phyloP scores from a whole-genome alignment of 306 rosid species.

The Luffa acutangula region DNA sequence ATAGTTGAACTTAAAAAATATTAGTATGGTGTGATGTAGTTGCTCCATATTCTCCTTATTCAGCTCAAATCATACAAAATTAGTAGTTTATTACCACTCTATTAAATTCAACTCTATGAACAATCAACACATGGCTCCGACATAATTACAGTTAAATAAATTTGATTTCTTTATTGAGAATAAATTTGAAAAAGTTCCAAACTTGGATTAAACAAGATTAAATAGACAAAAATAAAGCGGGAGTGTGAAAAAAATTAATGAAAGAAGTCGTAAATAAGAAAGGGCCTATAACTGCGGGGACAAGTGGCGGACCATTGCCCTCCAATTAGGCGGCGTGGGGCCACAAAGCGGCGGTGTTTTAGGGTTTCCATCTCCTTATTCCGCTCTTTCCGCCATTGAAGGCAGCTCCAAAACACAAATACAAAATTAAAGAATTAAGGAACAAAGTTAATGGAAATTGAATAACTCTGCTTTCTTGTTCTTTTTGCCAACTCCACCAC shows the following conservation, averaged over 20 bases:
- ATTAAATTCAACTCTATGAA: too few relatives aligned
- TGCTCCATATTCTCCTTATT: too few relatives aligned
- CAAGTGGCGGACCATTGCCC: neutral
- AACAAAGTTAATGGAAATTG: slow-evolving; percentile 1
- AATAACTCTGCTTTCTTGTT: neutral
- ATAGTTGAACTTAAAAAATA: too few relatives aligned
- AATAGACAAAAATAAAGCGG: neutral
- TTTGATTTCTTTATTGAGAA: too few relatives aligned
- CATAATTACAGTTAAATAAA: too few relatives aligned
- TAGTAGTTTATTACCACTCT: too few relatives aligned
- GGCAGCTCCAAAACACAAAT: neutral
- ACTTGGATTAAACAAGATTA: neutral
- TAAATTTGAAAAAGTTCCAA: too few relatives aligned
- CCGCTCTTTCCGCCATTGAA: slow-evolving; percentile 35
- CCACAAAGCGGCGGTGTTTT: slow-evolving; percentile 21
- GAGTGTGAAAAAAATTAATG: neutral
- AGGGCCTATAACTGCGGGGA: slow-evolving; percentile 1
- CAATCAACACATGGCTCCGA: too few relatives aligned
- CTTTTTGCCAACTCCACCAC: slow-evolving; percentile 8
- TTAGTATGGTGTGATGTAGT: too few relatives aligned
- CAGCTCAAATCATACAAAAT: too few relatives aligned
- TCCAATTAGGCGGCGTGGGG: slow-evolving; percentile 9
- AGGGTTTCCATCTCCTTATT: slow-evolving; percentile 13
- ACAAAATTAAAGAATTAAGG: neutral
- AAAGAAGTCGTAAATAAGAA: neutral